Base-by-base conservation (phyloP, 148 eudicot genomes). In the Suaeda aralocaspica region DNA sequence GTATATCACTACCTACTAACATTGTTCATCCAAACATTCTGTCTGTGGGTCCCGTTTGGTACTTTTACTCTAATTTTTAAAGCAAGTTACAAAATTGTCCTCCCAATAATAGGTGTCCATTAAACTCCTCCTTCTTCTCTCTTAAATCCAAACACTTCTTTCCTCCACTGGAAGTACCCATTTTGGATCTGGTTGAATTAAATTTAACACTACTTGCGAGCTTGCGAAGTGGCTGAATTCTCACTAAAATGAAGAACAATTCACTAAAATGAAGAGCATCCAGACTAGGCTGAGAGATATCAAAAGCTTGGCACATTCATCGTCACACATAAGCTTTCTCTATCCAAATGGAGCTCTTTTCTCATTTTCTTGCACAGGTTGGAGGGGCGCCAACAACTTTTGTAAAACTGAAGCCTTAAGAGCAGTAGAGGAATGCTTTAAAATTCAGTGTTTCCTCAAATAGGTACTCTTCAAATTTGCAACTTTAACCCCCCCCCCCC, bases 81-180 rank as follows among this genome's bases (percentile, higher is more conserved):
- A n/a, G n/a, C n/a, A n/a, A n/a, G n/a, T n/a, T n/a, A n/a, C n/a
- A n/a, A n/a, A n/a, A n/a, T n/a, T n/a, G n/a, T n/a, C n/a, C n/a
- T n/a, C n/a, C n/a, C n/a, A n/a, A n/a, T n/a, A n/a, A n/a, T n/a
- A n/a, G n/a, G n/a, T n/a, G n/a, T n/a, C n/a, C n/a, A n/a, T n/a
- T n/a, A n/a, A n/a, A n/a, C n/a, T n/a, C n/a, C n/a, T n/a, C n/a
- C n/a, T n/a, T n/a, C n/a, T n/a, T n/a, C n/a, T n/a, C n/a, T n/a
- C n/a, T n/a, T n/a, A n/a, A n/a, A n/a, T n/a, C n/a, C n/a, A n/a
- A n/a, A n/a, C n/a, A n/a, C n/a, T n/a, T 73, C 99, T 87, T 76
- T 94, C 99, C 72, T 94, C 97, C 74, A 94, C 86, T 22, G 87
- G 71, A 64, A 89, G 36, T n/a, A 94, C 96, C 97, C 97, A 94